These are phyloP conservation scores for Zopfochytrium polystomum DNA, from an alignment of 371 early-diverging fungal species.

Conservation along the genomic window DNA sequence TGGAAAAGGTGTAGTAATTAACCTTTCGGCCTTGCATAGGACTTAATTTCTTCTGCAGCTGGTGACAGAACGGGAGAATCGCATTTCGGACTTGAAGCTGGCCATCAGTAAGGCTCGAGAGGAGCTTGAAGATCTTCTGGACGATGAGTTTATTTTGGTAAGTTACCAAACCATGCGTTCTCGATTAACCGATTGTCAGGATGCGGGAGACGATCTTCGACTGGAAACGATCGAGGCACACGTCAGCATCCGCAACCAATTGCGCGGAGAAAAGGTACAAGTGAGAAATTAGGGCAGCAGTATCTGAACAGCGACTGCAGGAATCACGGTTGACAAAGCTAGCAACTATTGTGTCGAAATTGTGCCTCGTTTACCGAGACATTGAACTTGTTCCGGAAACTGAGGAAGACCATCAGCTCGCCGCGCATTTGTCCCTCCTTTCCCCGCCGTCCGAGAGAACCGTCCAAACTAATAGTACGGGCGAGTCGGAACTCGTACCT, in stretches of 20 bases:
- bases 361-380: background rate
- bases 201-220: background rate
- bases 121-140: background rate
- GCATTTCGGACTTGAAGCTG: too few relatives aligned
- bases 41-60: too few relatives aligned
- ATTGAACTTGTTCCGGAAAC: background rate
- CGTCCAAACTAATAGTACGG: too few relatives aligned
- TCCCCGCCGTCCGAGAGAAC: background rate
- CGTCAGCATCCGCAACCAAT: background rate
- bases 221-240: background rate
- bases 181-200: background rate
- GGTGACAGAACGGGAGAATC: too few relatives aligned
- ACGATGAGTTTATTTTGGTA: background rate
- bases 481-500: background rate
- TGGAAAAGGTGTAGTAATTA: constrained; percentile 14
- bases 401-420: constrained; percentile 1
- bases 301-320: too few relatives aligned
- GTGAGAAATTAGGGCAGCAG: too few relatives aligned
- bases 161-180: background rate
- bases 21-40: too few relatives aligned
- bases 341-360: background rate
- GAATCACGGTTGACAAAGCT: background rate
- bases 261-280: background rate
- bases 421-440: background rate
- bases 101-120: too few relatives aligned